A percentile compares a stretch with the other conserved stretches of the same genome.
Conservation (phyloP, 2,329 filamentous ascomycete species). For the Nannizziopsis barbatae region DNA sequence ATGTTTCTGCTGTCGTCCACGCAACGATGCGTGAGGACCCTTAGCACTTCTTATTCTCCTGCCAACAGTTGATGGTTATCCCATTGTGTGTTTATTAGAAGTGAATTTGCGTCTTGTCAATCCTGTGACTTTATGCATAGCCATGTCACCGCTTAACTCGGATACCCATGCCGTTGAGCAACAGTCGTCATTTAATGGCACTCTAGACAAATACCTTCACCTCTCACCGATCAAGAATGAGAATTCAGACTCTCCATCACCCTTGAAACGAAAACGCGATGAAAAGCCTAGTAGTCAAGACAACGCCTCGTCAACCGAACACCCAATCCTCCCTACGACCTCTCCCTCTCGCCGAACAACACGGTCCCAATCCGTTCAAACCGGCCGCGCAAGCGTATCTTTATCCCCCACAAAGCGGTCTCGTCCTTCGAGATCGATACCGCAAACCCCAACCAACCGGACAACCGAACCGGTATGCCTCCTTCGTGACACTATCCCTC, state of each 20-base stretch:
- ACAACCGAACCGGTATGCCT: constrained; percentile 21
- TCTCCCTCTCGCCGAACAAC: constrained; percentile 12
- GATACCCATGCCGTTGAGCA: constrained; percentile 7
- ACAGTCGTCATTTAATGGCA: constrained; percentile 26
- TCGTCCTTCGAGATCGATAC: constrained; percentile 2
- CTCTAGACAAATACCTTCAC: constrained; percentile 27
- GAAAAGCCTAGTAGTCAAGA: neutral
- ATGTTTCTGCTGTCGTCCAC: too few relatives aligned
- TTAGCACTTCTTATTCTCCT: too few relatives aligned
- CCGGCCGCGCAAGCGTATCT: neutral
- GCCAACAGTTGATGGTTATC: too few relatives aligned
- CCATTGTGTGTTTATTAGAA: too few relatives aligned
- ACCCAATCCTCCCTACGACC: neutral
- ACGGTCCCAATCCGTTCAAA: constrained; percentile 14
- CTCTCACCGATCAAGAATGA: constrained; percentile 23
- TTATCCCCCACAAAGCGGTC: constrained; percentile 6
- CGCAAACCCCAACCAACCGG: constrained; percentile 11
- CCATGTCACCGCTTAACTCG: neutral
- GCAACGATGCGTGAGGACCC: too few relatives aligned
- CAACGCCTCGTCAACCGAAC: neutral
- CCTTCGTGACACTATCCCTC: constrained; percentile 37
- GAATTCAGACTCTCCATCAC: constrained; percentile 15
- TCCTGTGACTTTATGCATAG: too few relatives aligned
- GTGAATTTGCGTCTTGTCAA: too few relatives aligned
- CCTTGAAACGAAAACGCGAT: constrained; percentile 14